Percentiles rank a stretch among this genome's conserved stretches.
Conservation (phyloP, 2,329 filamentous ascomycete species). For the Ploettnerulaceae sp. region DNA sequence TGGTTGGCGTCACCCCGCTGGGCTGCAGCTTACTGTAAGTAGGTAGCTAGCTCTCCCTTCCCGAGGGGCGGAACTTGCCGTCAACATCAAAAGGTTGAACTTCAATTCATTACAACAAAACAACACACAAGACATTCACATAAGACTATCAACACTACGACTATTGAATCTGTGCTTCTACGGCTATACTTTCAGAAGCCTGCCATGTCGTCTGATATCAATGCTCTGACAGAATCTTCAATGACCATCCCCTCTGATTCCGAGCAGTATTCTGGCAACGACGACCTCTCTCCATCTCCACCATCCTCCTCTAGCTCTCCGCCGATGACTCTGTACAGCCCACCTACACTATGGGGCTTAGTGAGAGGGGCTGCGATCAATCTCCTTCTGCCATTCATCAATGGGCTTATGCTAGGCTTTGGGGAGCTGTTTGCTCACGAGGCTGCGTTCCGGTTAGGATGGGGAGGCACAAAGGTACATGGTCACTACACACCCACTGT, state of each 20-base stretch:
- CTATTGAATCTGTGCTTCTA: neutral
- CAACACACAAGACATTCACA: neutral
- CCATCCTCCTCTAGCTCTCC: slow-evolving; percentile 56
- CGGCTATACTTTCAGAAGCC: neutral
- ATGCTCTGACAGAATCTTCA: slow-evolving; percentile 64
- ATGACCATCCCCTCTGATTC: slow-evolving; percentile 78
- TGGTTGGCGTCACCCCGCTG: slow-evolving; percentile 14
- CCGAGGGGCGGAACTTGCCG: slow-evolving; percentile 9
- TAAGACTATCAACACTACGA: neutral
- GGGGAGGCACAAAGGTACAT: slow-evolving; percentile 90
- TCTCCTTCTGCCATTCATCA: slow-evolving; percentile 89
- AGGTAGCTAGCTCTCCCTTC: slow-evolving; percentile 1
- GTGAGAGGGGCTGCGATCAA: slow-evolving; percentile 91
- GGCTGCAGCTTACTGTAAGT: neutral
- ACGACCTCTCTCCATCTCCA: slow-evolving; percentile 56
- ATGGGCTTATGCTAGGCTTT: slow-evolving; percentile 97
- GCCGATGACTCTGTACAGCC: slow-evolving; percentile 79
- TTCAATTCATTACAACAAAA: neutral
- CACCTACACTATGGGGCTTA: slow-evolving; percentile 81
- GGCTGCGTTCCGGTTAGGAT: slow-evolving; percentile 86
- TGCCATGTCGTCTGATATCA: slow-evolving; percentile 50
- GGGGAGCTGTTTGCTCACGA: slow-evolving; percentile 97
- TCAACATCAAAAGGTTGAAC: slow-evolving; percentile 9
- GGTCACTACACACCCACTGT: no score
- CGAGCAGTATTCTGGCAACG: slow-evolving; percentile 70